phyloP scores from a whole-genome alignment of 345 rosid species.

The Cardamine occulta region DNA sequence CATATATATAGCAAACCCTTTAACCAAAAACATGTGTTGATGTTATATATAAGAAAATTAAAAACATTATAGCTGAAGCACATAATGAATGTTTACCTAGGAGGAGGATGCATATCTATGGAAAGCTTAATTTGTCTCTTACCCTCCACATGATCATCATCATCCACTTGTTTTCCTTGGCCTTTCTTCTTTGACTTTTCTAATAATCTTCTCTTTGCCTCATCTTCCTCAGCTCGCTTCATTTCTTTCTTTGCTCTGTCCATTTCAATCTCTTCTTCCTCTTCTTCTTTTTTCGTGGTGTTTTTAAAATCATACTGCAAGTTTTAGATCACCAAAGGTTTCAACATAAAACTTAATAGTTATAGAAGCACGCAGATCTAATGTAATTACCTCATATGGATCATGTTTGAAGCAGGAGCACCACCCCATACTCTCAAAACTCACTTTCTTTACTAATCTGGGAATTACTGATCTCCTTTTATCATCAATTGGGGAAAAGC shows the following conservation, averaged over 20 bases:
- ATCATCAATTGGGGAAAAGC: too few relatives aligned
- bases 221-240: background rate
- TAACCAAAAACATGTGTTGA: too few relatives aligned
- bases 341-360: background rate
- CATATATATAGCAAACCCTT: too few relatives aligned
- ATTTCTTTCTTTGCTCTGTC: conserved; percentile 11
- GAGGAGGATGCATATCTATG: conserved; percentile 17
- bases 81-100: conserved; percentile 18
- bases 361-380: background rate
- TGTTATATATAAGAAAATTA: too few relatives aligned
- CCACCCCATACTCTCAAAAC: conserved; percentile 29
- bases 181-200: conserved; percentile 7
- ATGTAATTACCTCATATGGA: conserved; percentile 14
- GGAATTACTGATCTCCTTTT: too few relatives aligned
- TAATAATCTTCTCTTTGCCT: background rate
- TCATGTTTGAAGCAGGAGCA: conserved; percentile 19
- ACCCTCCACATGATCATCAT: conserved; percentile 39
- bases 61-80: background rate
- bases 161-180: conserved; percentile 2
- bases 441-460: conserved; percentile 5
- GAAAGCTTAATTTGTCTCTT: background rate
- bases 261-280: background rate
- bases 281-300: background rate
- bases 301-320: conserved; percentile 1
- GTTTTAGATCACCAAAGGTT: conserved; percentile 22